phyloP scores from a whole-genome alignment of 2,329 filamentous ascomycete species.

The Pseudogymnoascus sp. region DNA sequence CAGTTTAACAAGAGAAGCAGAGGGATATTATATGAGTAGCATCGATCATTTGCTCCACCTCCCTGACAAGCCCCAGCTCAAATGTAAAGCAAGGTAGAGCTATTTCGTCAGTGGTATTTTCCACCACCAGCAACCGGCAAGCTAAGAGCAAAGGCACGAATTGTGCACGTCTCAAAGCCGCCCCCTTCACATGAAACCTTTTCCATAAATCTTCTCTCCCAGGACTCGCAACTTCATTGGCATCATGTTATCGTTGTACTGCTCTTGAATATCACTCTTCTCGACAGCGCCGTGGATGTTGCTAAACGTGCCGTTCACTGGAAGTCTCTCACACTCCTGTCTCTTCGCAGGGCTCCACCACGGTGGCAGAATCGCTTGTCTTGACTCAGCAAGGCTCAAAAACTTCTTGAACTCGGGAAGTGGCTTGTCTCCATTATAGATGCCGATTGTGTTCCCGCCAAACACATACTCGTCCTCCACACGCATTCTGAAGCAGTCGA shows the following conservation, averaged over 20 bases:
- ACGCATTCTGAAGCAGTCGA: slow-evolving; percentile 18
- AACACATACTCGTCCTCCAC: slow-evolving; percentile 17
- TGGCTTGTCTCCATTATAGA: slow-evolving; percentile 14
- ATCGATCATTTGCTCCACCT: background rate
- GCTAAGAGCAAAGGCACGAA: background rate
- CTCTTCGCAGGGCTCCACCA: slow-evolving; percentile 17
- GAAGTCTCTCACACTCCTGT: slow-evolving; percentile 14
- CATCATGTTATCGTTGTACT: slow-evolving; percentile 16
- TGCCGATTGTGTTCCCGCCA: slow-evolving; percentile 4
- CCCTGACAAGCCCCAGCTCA: background rate
- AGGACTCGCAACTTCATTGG: slow-evolving; percentile 17
- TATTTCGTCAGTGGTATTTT: background rate
- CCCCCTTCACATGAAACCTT: background rate
- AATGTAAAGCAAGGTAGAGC: background rate
- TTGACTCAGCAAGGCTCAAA: slow-evolving; percentile 16
- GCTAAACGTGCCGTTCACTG: slow-evolving; percentile 7
- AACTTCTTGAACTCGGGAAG: slow-evolving; percentile 15
- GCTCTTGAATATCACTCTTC: slow-evolving; percentile 18
- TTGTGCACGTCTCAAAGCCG: background rate
- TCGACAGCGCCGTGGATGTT: slow-evolving; percentile 14
- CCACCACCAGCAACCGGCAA: background rate
- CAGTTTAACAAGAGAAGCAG: background rate
- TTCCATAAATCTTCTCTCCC: slow-evolving; percentile 16
- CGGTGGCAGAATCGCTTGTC: slow-evolving; percentile 11
- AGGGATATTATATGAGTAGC: background rate